Percentiles rank a stretch among this genome's conserved stretches.
These are phyloP conservation scores for Yarrowia alimentaria DNA, from an alignment of 805 yeast genomes.

Conservation along the genomic window DNA sequence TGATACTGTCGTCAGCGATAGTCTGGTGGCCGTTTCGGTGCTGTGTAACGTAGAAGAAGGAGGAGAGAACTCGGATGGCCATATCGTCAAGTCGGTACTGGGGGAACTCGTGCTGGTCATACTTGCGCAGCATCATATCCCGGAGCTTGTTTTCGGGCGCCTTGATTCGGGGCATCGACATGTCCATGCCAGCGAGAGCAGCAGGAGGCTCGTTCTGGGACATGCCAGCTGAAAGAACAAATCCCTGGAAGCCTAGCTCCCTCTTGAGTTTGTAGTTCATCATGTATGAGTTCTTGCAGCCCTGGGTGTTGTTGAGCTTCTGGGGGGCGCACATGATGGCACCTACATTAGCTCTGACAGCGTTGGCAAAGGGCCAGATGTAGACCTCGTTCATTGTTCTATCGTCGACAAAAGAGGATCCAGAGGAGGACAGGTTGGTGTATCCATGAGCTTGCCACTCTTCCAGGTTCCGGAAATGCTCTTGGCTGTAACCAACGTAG, in stretches of 20 bases:
- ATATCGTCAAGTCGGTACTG: slow-evolving; percentile 54
- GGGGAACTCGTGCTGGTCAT: slow-evolving; percentile 36
- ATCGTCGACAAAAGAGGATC: slow-evolving; percentile 58
- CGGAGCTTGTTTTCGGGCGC: slow-evolving; percentile 14
- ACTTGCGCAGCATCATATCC: slow-evolving; percentile 17
- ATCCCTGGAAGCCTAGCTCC: slow-evolving; percentile 65
- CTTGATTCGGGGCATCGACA: slow-evolving; percentile 48
- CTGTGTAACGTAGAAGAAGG: slow-evolving; percentile 47
- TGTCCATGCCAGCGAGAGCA: slow-evolving; percentile 59
- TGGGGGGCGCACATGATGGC: slow-evolving; percentile 63
- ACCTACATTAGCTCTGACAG: slow-evolving; percentile 58
- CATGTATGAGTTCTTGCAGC: slow-evolving; percentile 59
- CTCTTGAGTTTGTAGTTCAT: slow-evolving; percentile 56
- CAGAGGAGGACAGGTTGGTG: slow-evolving; percentile 39
- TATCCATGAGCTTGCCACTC: slow-evolving; percentile 47
- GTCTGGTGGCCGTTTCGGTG: slow-evolving; percentile 38
- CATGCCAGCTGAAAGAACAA: slow-evolving; percentile 63
- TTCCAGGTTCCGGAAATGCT: slow-evolving; percentile 54
- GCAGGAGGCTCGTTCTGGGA: slow-evolving; percentile 61
- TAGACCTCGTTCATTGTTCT: slow-evolving; percentile 61
- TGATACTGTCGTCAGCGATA: background rate
- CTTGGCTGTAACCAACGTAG: slow-evolving; percentile 62
- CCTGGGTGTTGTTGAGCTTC: slow-evolving; percentile 54
- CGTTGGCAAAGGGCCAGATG: slow-evolving; percentile 67
- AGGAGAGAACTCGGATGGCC: slow-evolving; percentile 53